Base-by-base conservation (phyloP, 23 red algal genomes). In the Gracilaria domingensis region DNA sequence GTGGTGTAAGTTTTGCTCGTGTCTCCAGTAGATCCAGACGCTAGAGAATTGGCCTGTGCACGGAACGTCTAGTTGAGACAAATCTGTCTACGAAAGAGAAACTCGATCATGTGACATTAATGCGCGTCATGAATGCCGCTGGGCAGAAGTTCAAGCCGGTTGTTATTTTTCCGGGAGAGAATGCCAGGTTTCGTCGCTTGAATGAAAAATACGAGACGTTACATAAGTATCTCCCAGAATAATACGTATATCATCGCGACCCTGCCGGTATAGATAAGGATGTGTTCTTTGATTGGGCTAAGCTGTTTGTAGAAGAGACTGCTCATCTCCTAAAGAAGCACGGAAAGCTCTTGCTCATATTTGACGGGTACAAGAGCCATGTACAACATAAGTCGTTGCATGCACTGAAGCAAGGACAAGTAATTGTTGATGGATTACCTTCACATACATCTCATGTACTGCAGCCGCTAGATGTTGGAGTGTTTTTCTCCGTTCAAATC, bases 151-250 rank as follows among this genome's bases (percentile, higher is more conserved):
- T 59, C 25, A 76, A n/a, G 58, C 66, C 65, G 20, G 32, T 88
- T 47, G 67, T 76, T 33, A 66, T 76, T 25, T 79, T 75, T 79
- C 85, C 65, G 0, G 85, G 85, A 7, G 77, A 55, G 51, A 39
- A 49, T 1, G 8, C 61, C 28, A 40, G 74, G 34, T 88, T 77
- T 40, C 28, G 65, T 12, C 9, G 4, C 28, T 20, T 69, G 9
- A 18, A 8, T 3, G n/a, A 26, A 8, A 20, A 66, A 64, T 34
- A 28, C 25, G 12, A 66, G 65, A 66, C 55, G 21, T n/a, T 66
- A 13, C 35, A 2, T 11, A 30, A 34, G 26, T 28, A 58, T n/a
- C 25, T 64, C 17, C 3, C 55, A 45, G 2, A 28, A 25, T 66
- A 18, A 14, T 84, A 66, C 5, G 40, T 64, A 17, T 84, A 58